Percentiles rank a stretch among this genome's conserved stretches.
These are phyloP conservation scores for Colletotrichum falcatum DNA, from an alignment of 2,329 filamentous ascomycete species.

Conservation along the genomic window DNA sequence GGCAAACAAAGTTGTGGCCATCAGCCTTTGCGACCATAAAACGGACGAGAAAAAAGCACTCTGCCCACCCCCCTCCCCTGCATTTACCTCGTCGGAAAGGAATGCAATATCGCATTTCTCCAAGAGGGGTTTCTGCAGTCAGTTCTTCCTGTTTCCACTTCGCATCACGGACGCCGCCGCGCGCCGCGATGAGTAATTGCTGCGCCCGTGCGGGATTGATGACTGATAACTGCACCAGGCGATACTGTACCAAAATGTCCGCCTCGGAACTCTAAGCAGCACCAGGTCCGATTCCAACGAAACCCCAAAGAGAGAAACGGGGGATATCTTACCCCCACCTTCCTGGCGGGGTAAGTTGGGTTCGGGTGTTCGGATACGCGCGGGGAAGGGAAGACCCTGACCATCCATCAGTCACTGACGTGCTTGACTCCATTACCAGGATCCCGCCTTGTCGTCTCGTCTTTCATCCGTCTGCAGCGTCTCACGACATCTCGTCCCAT, in stretches of 20 bases:
- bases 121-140: not conserved
- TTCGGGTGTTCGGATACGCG: constrained; percentile 21
- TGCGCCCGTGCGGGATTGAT: not conserved
- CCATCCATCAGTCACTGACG: constrained; percentile 26
- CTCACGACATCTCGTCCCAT: not conserved
- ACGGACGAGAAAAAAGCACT: too few species aligned
- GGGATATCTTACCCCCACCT: constrained; percentile 21
- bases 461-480: not conserved
- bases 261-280: not conserved
- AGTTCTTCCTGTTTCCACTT: not conserved
- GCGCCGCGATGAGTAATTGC: not conserved
- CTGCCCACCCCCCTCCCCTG: too few species aligned
- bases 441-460: not conserved
- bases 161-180: not conserved
- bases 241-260: not conserved
- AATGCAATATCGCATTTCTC: too few species aligned
- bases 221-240: not conserved
- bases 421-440: too few species aligned
- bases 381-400: constrained; percentile 13
- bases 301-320: not conserved
- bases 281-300: constrained; percentile 8
- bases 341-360: constrained; percentile 35
- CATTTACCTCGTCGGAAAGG: not conserved
- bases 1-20: too few species aligned
- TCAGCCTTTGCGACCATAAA: too few species aligned